A percentile compares a stretch with the other conserved stretches of the same genome.
phyloP scores from a whole-genome alignment of 1,284 basidiomycete genomes.

The Irpex rosettiformis region DNA sequence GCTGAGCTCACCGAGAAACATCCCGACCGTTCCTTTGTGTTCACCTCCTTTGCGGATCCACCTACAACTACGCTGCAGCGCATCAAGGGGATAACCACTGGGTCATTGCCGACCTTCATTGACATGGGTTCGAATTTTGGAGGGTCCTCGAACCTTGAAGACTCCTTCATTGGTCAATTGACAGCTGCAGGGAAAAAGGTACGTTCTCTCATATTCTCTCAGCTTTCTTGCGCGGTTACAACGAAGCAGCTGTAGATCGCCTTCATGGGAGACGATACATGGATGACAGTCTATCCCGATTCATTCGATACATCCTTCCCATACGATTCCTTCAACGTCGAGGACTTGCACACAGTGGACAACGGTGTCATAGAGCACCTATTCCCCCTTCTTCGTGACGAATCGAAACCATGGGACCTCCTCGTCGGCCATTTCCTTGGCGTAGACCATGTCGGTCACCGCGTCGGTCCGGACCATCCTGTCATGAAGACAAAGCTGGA shows the following conservation, averaged over 20 bases:
- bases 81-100: slow-evolving; percentile 94
- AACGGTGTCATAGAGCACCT: slow-evolving; percentile 83
- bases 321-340: slow-evolving; percentile 98
- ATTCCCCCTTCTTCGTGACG: slow-evolving; percentile 68
- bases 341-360: slow-evolving; percentile 96
- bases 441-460: slow-evolving; percentile 95
- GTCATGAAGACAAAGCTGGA: slow-evolving; percentile 83
- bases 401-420: slow-evolving; percentile 70
- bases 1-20: slow-evolving; percentile 57
- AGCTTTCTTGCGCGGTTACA: slow-evolving; percentile 10
- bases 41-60: slow-evolving; percentile 89
- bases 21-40: slow-evolving; percentile 79
- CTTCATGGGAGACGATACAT: slow-evolving; percentile 97
- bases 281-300: slow-evolving; percentile 86
- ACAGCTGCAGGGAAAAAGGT: slow-evolving; percentile 55
- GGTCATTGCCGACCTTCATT: slow-evolving; percentile 94
- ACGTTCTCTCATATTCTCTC: slow-evolving; percentile 16
- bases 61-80: slow-evolving; percentile 96
- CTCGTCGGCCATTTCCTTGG: slow-evolving; percentile 95
- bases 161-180: slow-evolving; percentile 74
- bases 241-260: slow-evolving; percentile 42
- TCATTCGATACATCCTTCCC: slow-evolving; percentile 79
- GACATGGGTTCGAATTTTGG: slow-evolving; percentile 93
- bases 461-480: slow-evolving; percentile 86
- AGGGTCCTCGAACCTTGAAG: slow-evolving; percentile 82